A percentile compares a stretch with the other conserved stretches of the same genome.
These are phyloP conservation scores for Gaultheria prostrata DNA, from an alignment of 148 eudicot species.

Conservation along the genomic window DNA sequence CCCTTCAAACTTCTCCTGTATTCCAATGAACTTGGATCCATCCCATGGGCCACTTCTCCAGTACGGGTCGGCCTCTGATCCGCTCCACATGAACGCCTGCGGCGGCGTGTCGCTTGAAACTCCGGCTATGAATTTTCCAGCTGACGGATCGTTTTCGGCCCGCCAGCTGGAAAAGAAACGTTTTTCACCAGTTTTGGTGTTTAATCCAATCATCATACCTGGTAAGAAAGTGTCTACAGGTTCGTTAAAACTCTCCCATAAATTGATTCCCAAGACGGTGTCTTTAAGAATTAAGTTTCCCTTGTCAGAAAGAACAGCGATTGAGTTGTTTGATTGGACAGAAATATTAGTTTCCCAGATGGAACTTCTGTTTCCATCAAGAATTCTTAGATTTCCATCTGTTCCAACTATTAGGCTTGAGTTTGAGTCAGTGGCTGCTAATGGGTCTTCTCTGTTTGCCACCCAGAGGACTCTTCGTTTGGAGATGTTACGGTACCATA, in stretches of 20 bases:
- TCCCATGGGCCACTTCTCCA: constrained; percentile 20
- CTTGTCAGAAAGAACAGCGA: constrained; percentile 13
- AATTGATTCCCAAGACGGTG: background rate
- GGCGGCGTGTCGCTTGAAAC: background rate
- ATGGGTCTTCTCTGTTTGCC: constrained; percentile 14
- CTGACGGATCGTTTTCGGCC: background rate
- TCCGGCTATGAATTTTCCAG: background rate
- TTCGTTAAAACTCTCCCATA: constrained; percentile 18
- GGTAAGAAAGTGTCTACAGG: constrained; percentile 12
- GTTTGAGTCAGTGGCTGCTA: background rate
- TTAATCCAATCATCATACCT: constrained; percentile 2
- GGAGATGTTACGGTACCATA: constrained; percentile 5
- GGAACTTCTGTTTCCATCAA: background rate
- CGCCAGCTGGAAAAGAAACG: background rate
- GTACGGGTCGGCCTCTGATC: background rate
- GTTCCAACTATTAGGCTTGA: background rate
- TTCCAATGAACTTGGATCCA: constrained; percentile 6
- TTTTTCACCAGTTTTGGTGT: background rate
- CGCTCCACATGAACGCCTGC: background rate
- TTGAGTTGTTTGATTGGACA: background rate
- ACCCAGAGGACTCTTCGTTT: constrained; percentile 2
- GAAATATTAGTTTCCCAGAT: constrained; percentile 18
- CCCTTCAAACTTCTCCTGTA: background rate
- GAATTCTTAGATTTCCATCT: constrained; percentile 9
- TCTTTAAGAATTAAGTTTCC: constrained; percentile 6